Percentiles rank a stretch among this genome's conserved stretches.
These are phyloP conservation scores for Penicillium polonicum DNA, from an alignment of 2,329 filamentous ascomycete species.

Conservation along the genomic window DNA sequence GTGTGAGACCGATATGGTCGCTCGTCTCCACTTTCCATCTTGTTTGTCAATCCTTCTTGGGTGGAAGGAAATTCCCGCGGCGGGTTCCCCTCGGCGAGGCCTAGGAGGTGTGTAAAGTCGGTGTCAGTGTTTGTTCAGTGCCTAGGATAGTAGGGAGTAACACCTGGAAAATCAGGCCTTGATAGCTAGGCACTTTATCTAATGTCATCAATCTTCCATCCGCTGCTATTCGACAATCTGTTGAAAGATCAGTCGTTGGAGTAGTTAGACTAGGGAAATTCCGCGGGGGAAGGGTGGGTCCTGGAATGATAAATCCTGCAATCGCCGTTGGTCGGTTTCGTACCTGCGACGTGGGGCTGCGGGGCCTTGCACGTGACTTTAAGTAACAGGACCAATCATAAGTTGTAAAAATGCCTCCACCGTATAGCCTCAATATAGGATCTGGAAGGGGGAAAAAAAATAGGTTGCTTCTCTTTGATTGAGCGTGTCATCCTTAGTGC, in stretches of 20 bases:
- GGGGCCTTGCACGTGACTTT: accelerated
- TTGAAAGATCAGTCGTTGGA: background rate
- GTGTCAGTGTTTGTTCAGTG: background rate
- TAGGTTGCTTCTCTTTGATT: constrained; percentile 73
- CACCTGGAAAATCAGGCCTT: background rate
- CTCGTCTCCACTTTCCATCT: constrained; percentile 8
- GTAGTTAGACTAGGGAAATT: background rate
- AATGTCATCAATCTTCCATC: background rate
- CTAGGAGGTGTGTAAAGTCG: background rate
- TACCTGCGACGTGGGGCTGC: background rate
- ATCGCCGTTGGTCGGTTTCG: background rate
- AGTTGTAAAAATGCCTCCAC: no score
- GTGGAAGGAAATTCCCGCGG: background rate
- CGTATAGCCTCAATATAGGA: background rate
- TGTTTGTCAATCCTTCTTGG: background rate
- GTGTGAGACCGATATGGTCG: constrained; percentile 20
- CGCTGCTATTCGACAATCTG: background rate
- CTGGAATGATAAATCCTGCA: background rate
- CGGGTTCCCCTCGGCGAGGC: background rate
- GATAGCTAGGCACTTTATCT: background rate
- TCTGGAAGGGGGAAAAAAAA: background rate
- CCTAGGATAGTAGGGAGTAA: background rate
- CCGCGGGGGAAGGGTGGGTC: background rate
- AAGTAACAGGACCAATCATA: background rate
- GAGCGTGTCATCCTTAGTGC: constrained; percentile 92